These are phyloP conservation scores for Auricularia sp. DNA, from an alignment of 768 basidiomycete genomes.

Conservation along the genomic window DNA sequence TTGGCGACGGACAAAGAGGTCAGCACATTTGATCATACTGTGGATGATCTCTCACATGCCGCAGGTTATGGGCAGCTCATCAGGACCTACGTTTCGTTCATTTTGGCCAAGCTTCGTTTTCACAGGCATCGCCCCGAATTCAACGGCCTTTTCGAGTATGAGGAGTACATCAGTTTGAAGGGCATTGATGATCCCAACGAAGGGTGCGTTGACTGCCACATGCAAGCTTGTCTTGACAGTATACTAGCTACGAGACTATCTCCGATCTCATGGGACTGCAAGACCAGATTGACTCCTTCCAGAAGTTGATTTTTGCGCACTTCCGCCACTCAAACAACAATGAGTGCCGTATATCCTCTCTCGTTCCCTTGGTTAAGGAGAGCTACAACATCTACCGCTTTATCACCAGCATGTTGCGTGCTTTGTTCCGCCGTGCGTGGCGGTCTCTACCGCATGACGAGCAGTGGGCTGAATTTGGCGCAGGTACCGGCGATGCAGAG, in stretches of 20 bases:
- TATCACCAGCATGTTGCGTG: conserved; percentile 96
- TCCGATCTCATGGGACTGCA: conserved; percentile 94
- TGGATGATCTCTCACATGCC: background rate
- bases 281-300: conserved; percentile 98
- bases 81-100: conserved; percentile 90
- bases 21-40: conserved; percentile 7
- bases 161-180: conserved; percentile 94
- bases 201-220: conserved; percentile 49
- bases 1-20: conserved; percentile 79
- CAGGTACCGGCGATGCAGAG: conserved; percentile 84
- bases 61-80: conserved; percentile 88
- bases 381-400: conserved; percentile 99
- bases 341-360: conserved; percentile 90
- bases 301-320: conserved; percentile 93
- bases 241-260: conserved; percentile 86
- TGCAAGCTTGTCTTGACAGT: conserved; percentile 5
- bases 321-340: conserved; percentile 88
- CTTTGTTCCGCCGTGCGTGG: conserved; percentile 81
- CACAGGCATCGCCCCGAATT: conserved; percentile 94
- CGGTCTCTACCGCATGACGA: background rate
- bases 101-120: conserved; percentile 90
- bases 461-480: conserved; percentile 4
- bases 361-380: conserved; percentile 97
- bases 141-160: conserved; percentile 97
- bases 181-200: conserved; percentile 98